Conservation (phyloP, 148 eudicot species). For the Cornus kousa region DNA sequence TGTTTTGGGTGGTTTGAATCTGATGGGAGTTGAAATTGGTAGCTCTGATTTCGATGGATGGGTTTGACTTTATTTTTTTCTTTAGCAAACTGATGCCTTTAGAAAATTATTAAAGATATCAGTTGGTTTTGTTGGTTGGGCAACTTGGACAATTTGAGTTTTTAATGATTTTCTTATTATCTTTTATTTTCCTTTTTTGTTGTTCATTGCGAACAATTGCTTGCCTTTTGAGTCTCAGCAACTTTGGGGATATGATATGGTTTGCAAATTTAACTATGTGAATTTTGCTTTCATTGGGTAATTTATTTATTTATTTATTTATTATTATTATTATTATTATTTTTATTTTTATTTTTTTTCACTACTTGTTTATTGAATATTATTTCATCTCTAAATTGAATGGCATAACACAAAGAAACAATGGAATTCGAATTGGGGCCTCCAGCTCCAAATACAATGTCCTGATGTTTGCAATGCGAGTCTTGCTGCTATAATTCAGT, state of each 20-base stretch:
- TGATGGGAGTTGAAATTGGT: conserved; percentile 11
- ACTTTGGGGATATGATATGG: neutral
- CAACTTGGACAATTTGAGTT: neutral
- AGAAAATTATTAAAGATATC: neutral
- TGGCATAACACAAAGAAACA: neutral
- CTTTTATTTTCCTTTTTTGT: neutral
- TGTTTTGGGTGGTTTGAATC: neutral
- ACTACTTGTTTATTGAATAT: neutral
- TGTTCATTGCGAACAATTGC: neutral
- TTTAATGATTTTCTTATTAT: neutral
- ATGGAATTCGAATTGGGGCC: neutral
- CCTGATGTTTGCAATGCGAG: neutral
- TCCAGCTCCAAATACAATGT: neutral
- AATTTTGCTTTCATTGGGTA: neutral
- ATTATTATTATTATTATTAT: no score
- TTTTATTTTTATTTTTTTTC: no score
- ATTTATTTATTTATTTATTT: neutral
- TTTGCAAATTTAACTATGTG: neutral
- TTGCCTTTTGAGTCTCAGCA: neutral
- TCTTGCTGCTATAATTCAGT: neutral
- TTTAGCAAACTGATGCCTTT: no score
- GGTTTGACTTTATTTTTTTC: conserved; percentile 12
- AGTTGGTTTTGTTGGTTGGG: conserved; percentile 16
- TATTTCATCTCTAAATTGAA: neutral
- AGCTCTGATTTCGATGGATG: conserved; percentile 9